Percentiles rank a stretch among this genome's conserved stretches.
These are phyloP conservation scores for Trichosporon sp. DNA, from an alignment of 1,284 basidiomycete genomes.

Conservation along the genomic window DNA sequence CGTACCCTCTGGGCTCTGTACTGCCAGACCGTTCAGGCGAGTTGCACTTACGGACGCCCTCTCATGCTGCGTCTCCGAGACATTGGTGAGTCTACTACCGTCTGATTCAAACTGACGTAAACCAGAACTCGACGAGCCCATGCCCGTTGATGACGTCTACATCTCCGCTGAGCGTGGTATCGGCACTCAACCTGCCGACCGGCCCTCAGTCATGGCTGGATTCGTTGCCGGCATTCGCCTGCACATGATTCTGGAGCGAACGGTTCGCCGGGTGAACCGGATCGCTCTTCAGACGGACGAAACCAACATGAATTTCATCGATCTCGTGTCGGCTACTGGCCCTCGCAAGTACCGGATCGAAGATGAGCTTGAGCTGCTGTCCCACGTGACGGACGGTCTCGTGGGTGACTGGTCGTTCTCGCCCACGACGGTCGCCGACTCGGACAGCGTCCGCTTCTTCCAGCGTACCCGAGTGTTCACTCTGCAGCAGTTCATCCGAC, in stretches of 20 bases:
- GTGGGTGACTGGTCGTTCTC: constrained; percentile 45
- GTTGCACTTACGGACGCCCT: constrained; percentile 43
- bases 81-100: constrained; percentile 26
- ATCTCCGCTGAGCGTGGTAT: constrained; percentile 40
- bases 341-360: constrained; percentile 28
- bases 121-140: constrained; percentile 37
- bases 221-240: constrained; percentile 41
- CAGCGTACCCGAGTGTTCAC: constrained; percentile 44
- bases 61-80: constrained; percentile 40
- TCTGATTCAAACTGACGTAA: neutral
- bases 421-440: constrained; percentile 39
- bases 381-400: constrained; percentile 39
- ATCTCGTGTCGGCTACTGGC: constrained; percentile 30
- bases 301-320: constrained; percentile 28
- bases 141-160: constrained; percentile 43
- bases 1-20: constrained; percentile 46
- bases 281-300: constrained; percentile 28
- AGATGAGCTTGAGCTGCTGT: constrained; percentile 40
- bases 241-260: constrained; percentile 44
- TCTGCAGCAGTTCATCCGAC: constrained; percentile 41
- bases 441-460: constrained; percentile 45
- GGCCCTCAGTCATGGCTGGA: constrained; percentile 43
- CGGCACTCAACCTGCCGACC: constrained; percentile 39
- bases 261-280: constrained; percentile 38
- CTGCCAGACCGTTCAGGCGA: constrained; percentile 43